Evolutionary conservation across 2,329 filamentous ascomycete genomes (phyloP).

Genomic region (Xylariaceae sp.): DNA sequence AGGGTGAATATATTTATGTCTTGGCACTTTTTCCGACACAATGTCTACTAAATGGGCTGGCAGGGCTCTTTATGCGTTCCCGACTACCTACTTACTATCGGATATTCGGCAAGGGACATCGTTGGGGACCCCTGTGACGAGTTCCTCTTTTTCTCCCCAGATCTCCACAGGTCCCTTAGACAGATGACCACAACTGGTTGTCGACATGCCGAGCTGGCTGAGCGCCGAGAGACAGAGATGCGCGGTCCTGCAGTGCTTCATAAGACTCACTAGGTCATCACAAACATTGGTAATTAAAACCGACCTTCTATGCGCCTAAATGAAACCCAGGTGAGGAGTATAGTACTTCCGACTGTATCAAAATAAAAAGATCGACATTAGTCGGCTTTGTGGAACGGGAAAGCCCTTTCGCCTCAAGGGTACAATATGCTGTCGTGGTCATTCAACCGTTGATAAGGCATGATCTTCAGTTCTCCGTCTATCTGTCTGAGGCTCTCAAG

Average conservation of each 20-base stretch:
- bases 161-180: constrained; percentile 20
- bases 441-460: constrained; percentile 10
- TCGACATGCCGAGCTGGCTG: constrained; percentile 27
- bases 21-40: constrained; percentile 17
- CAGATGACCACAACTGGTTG: constrained; percentile 16
- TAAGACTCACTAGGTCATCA: background rate
- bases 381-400: background rate
- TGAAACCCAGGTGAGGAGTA: constrained; percentile 16
- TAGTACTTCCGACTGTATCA: constrained; percentile 8
- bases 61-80: constrained; percentile 25
- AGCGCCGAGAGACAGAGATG: constrained; percentile 20
- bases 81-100: constrained; percentile 11
- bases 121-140: background rate
- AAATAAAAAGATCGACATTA: constrained; percentile 15
- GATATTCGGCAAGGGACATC: constrained; percentile 22
- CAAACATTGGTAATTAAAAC: background rate
- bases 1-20: constrained; percentile 21
- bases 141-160: constrained; percentile 5
- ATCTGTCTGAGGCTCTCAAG: constrained; percentile 9
- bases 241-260: background rate
- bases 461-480: constrained; percentile 23
- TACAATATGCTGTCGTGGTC: constrained; percentile 1
- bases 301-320: constrained; percentile 6
- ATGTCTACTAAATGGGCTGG: constrained; percentile 3
- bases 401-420: background rate